Evolutionary conservation across 1,284 basidiomycete genomes (phyloP), one percentile per base, ranked within the genome.

Genomic region (Entoloma clypeatum): DNA sequence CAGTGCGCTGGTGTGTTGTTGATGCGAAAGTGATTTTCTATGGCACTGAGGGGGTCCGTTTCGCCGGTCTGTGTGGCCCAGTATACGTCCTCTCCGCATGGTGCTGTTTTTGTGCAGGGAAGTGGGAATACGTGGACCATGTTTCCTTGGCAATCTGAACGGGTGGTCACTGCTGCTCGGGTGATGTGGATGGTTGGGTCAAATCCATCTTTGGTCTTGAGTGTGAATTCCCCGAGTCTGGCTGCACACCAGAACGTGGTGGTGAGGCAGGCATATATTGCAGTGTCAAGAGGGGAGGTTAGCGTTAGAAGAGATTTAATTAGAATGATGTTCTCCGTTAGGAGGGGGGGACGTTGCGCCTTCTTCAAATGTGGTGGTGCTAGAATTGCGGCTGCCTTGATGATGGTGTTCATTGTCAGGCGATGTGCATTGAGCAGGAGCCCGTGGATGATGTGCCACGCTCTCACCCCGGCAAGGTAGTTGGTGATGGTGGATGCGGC

Each of bases 381-480:
- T 0, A 59, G 21, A 0, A 27, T 47, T 0, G 30, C 34, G 0
- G 59, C 57, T 0, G 42, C 60, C 22, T 43, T 49, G 3, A 68
- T 47, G 0, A 58, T 22, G 0, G 57, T 39, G 1, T 57, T 41
- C 0, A 64, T 28, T 25, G 61, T 44, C 0, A 25, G 19, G 2
- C 58, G 39, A 13, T 57, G 43, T 5, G 57, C 36, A 0, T 4
- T 0, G 64, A 64, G 69, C 0, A 18, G 4, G 0, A 48, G 29
- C 0, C 63, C 49, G 42, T 72, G 67, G 0, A 71, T 33, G 0
- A 57, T 52, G 42, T 72, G 69, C 68, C 68, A 72, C 0, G 65
- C 67, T 0, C 49, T 33, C 0, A 71, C 23, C 0, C 51, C 61
- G 0, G 41, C 49, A 0, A 59, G 11, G 22, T 67, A 66, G 44